Evolutionary conservation across 2,329 filamentous ascomycete genomes (phyloP), one percentile per base, ranked within the genome.

Genomic region (Dactylellina leptospora): DNA sequence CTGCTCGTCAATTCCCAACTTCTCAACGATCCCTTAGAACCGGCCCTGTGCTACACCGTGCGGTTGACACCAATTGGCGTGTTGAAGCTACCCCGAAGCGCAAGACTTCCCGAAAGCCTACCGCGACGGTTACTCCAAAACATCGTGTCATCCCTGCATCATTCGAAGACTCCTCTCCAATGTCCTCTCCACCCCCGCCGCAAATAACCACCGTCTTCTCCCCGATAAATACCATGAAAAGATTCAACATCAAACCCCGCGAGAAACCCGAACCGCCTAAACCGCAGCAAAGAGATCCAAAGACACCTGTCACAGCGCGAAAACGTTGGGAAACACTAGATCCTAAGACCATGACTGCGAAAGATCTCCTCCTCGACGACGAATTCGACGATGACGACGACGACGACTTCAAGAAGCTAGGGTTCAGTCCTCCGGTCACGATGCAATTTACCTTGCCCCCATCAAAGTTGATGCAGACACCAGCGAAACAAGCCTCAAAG

Each of bases 41-140:
- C 27, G 68, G 97, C 78, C 90, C 91, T 1, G 83, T 97, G 6
- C 85, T 99, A 40, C 93, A 97, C 79, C 90, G 90, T 68, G 84
- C 97, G n/a, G 86, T 96, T 3, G 93, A 97, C 82, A 97, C 96
- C 81, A 97, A 90, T 66, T 99, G 96, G 82, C 91, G 93, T 28
- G 85, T 99, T 22, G 91, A 96, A 80, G 92, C 93, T 4, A 99
- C 95, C 8, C 95, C 95, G 0, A 88, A 95, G 75, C 63, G 64
- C 30, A 60, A 77, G 77, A 54, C 74, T 3, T 60, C 73, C 10
- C 60, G 73, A 18, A 82, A 81, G 25, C 79, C 80, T 30, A 80
- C 82, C 4, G 76, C 78, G 16, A 78, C 79, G 2, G 76, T 76
- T 22, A 77, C 77, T 6, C 77, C 77, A 8, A 78, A 78, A 11